These are phyloP conservation scores for Metschnikowia drakensbergensis DNA, from an alignment of 805 yeast species.

Conservation along the genomic window DNA sequence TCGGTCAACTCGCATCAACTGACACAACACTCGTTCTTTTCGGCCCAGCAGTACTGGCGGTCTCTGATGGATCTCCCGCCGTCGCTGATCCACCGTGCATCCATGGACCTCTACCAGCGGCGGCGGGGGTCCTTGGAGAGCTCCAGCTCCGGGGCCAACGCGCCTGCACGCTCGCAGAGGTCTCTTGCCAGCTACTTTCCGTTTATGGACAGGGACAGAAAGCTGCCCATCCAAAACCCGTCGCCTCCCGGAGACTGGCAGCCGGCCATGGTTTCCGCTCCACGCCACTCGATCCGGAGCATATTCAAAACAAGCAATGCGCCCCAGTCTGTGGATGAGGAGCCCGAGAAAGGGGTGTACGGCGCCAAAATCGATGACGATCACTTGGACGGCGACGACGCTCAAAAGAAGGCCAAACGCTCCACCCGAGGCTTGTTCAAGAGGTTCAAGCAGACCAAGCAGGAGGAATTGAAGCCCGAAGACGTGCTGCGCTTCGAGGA, in stretches of 20 bases:
- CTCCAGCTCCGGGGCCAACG: conserved; percentile 19
- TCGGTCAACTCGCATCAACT: conserved; percentile 39
- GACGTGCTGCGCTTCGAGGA: neutral
- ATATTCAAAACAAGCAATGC: conserved; percentile 25
- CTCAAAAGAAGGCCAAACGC: conserved; percentile 23
- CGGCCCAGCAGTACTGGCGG: conserved; percentile 41
- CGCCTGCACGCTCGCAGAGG: conserved; percentile 13
- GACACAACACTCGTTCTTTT: conserved; percentile 41
- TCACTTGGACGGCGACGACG: conserved; percentile 5
- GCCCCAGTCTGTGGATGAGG: neutral
- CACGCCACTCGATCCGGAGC: conserved; percentile 33
- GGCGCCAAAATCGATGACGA: neutral
- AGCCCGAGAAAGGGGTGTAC: neutral
- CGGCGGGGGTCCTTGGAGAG: conserved; percentile 31
- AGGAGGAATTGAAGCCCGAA: conserved; percentile 18
- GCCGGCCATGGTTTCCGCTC: conserved; percentile 14
- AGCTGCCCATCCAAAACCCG: conserved; percentile 9
- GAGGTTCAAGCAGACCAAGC: conserved; percentile 30
- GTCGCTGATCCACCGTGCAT: conserved; percentile 26
- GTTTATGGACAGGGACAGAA: conserved; percentile 23
- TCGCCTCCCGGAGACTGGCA: conserved; percentile 1
- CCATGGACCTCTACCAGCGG: conserved; percentile 31
- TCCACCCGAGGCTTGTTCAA: conserved; percentile 30
- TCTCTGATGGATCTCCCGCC: conserved; percentile 37
- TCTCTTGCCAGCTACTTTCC: conserved; percentile 40